These are phyloP conservation scores for Paramecium sonneborni DNA, from an alignment of 73 alveolate genomes.

Conservation along the genomic window DNA sequence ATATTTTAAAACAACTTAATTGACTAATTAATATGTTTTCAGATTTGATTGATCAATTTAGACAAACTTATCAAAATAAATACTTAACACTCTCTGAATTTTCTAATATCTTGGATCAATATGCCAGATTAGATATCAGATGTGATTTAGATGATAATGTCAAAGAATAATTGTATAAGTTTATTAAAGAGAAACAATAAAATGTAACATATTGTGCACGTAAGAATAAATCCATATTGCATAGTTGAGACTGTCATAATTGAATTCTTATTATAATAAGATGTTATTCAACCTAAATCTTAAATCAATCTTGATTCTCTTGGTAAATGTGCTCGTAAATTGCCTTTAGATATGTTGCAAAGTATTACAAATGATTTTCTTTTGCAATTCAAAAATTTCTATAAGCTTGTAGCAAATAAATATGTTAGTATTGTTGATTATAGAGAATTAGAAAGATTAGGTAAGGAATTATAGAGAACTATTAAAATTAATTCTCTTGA, in stretches of 20 bases:
- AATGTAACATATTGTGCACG: conserved; percentile 4
- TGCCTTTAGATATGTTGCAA: conserved; percentile 5
- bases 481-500: background rate
- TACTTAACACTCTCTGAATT: background rate
- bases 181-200: background rate
- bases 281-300: background rate
- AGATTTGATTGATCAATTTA: background rate
- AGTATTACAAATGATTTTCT: background rate
- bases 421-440: background rate
- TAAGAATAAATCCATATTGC: background rate
- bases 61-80: background rate
- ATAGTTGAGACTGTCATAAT: background rate
- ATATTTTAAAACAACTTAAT: background rate
- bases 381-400: conserved; percentile 16
- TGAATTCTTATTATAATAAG: conserved; percentile 12
- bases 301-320: background rate
- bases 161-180: background rate
- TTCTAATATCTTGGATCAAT: conserved; percentile 5
- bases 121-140: background rate
- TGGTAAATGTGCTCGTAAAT: background rate
- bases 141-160: conserved; percentile 14
- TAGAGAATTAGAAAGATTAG: conserved; percentile 5
- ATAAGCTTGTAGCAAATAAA: background rate
- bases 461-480: background rate
- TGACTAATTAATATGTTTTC: background rate